phyloP scores from a whole-genome alignment of 495 filamentous ascomycete species.

The Neurospora terricola region DNA sequence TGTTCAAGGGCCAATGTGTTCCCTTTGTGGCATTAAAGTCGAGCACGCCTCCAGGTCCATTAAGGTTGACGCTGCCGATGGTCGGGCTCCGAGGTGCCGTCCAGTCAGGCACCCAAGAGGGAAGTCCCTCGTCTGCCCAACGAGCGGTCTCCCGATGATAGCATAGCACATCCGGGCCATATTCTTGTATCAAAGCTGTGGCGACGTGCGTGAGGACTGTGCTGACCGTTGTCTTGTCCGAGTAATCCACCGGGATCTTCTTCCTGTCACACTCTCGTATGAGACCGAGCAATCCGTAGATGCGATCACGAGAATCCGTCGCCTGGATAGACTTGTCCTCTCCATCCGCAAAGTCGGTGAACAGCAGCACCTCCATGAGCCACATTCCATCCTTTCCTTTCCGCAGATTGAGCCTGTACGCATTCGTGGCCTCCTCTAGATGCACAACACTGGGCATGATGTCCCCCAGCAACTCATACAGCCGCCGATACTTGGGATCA shows the following conservation, averaged over 20 bases:
- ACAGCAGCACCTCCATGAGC: conserved; percentile 2
- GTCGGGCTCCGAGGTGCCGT: background rate
- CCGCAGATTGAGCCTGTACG: background rate
- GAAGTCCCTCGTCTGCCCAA: background rate
- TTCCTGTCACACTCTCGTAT: conserved; percentile 2
- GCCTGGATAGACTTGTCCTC: conserved; percentile 4
- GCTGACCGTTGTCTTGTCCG: conserved; percentile 7
- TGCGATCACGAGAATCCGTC: conserved; percentile 10
- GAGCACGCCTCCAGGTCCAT: background rate
- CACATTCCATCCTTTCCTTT: background rate
- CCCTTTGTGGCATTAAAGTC: background rate
- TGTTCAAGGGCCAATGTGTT: background rate
- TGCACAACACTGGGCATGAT: background rate
- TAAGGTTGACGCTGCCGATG: background rate
- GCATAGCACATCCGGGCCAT: conserved; percentile 4
- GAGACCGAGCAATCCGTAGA: conserved; percentile 15
- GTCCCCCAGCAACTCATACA: conserved; percentile 3
- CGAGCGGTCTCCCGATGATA: background rate
- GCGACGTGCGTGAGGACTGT: conserved; percentile 52
- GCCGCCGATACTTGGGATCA: background rate
- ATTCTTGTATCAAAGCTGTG: conserved; percentile 25
- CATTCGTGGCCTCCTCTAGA: background rate
- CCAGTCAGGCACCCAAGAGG: conserved; percentile 10
- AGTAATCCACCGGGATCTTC: conserved; percentile 11
- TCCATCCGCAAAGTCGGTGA: background rate